A percentile compares a stretch with the other conserved stretches of the same genome.
Conservation (phyloP, 495 filamentous ascomycete genomes). For the Aspergillus nidulans region DNA sequence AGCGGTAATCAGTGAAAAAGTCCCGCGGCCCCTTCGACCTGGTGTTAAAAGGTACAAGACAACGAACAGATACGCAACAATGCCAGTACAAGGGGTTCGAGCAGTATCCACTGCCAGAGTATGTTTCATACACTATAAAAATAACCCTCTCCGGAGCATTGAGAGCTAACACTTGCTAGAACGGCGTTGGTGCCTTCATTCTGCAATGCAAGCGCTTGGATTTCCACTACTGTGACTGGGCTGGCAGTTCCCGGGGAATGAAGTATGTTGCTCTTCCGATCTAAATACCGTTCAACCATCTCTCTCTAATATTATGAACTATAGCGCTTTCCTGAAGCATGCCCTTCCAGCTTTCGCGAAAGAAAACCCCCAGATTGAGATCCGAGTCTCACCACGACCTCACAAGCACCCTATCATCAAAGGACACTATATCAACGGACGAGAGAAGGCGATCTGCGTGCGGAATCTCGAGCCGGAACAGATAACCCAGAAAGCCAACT, state of each 20-base stretch:
- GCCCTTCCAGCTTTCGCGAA: constrained; percentile 70
- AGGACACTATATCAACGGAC: constrained; percentile 87
- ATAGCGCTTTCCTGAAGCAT: constrained; percentile 74
- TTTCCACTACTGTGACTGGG: constrained; percentile 95
- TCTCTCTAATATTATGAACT: neutral
- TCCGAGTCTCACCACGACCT: constrained; percentile 83
- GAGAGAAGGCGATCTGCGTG: constrained; percentile 81
- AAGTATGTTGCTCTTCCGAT: constrained; percentile 58
- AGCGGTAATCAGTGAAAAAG: constrained; percentile 16
- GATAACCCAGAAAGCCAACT: constrained; percentile 73
- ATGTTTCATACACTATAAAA: constrained; percentile 7
- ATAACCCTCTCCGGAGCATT: neutral
- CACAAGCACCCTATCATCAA: constrained; percentile 80
- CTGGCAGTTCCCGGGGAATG: constrained; percentile 89
- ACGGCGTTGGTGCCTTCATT: constrained; percentile 95
- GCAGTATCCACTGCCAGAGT: constrained; percentile 38
- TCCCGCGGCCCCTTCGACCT: constrained; percentile 8
- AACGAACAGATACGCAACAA: constrained; percentile 35
- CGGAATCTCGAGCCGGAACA: constrained; percentile 76
- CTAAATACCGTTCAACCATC: neutral
- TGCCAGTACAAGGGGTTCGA: constrained; percentile 63
- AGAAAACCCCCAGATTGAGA: constrained; percentile 82
- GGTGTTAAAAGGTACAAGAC: neutral
- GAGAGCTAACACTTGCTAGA: constrained; percentile 47
- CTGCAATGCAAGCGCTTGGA: constrained; percentile 93